Conservation (phyloP, 83 land plant genomes). For the Isoetes engelmannii region DNA sequence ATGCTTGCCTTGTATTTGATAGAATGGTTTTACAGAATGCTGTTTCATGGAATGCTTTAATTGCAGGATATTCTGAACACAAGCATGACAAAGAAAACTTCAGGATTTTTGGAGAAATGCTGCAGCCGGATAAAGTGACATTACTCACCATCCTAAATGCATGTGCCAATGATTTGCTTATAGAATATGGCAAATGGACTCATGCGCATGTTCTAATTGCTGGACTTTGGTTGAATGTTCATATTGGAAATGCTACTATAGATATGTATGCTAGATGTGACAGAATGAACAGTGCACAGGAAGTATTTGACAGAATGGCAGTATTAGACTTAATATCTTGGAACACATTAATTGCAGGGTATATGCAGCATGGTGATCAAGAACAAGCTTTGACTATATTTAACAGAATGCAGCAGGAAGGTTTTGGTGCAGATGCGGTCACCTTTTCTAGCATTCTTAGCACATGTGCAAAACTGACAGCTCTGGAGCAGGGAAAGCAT, state of each 20-base stretch:
- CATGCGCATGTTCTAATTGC: background rate
- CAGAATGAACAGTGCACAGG: slow-evolving; percentile 12
- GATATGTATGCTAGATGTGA: slow-evolving; percentile 12
- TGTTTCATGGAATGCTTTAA: slow-evolving; percentile 4
- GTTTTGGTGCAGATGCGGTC: slow-evolving; percentile 1
- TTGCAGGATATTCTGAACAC: slow-evolving; percentile 11
- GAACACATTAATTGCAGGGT: slow-evolving; percentile 40
- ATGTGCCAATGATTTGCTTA: background rate
- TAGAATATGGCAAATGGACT: background rate
- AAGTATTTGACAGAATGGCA: slow-evolving; percentile 18
- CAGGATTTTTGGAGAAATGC: background rate
- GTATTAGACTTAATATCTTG: slow-evolving; percentile 18
- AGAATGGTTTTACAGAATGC: background rate
- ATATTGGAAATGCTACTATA: no score
- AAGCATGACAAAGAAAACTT: slow-evolving; percentile 14
- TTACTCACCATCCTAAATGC: slow-evolving; percentile 2
- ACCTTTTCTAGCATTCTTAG: background rate
- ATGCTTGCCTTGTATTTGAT: slow-evolving; percentile 9
- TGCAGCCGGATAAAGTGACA: background rate
- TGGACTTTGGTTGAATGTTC: background rate
- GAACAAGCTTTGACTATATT: slow-evolving; percentile 20
- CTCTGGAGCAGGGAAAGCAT: slow-evolving; percentile 4
- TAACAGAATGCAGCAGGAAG: slow-evolving; percentile 7
- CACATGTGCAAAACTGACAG: no score
- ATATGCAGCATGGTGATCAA: slow-evolving; percentile 25